Base-by-base conservation (phyloP, 108 stramenopile species). In the Stephanodiscus triporus region DNA sequence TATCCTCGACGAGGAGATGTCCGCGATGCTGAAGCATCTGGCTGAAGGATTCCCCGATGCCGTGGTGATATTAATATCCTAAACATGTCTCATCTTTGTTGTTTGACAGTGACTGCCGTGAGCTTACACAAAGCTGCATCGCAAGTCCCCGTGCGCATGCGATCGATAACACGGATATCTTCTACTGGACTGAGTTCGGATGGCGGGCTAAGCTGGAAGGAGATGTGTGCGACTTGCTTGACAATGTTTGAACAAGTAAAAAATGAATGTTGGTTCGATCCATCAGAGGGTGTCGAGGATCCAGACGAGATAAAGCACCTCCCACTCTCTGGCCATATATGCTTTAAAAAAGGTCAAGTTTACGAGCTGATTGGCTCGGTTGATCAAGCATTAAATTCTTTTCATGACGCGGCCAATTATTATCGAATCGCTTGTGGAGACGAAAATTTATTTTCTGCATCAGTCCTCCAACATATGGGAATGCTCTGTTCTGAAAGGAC, bases 381-480 rank as follows among this genome's bases (percentile, higher is more conserved):
- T 55, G 66, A 77, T 62, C 40, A 42, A 40, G 83, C 83, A 29
- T 32, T 81, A 16, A 61, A 73, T 13, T 66, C 54, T 13, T 81
- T 67, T 37, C 57, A n/a, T 29, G 58, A 73, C 19, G 79, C 83
- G 36, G 45, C 66, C 13, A 71, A 75, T 53, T 53, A 81, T 23
- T 81, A 81, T 60, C 40, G 61, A 11, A 72, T 70, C 14, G 77
- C 70, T 32, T 70, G 75, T 51, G 66, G 83, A 13, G 56, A 76
- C 54, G 76, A 66, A 19, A 75, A 72, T 14, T 29, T 80, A 6
- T 77, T 81, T 63, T 42, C 63, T 9, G 79, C 79, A 45, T 72
- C 75, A n/a, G 79, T 80, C 2, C 66, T 84, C 2, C 72, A 81
- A 45, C 36, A 49, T 7, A 76, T 84, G 69, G 83, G 78, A 38